Conservation (phyloP, 176 grass and related monocot genomes). For the Sorghum bicolor region DNA sequence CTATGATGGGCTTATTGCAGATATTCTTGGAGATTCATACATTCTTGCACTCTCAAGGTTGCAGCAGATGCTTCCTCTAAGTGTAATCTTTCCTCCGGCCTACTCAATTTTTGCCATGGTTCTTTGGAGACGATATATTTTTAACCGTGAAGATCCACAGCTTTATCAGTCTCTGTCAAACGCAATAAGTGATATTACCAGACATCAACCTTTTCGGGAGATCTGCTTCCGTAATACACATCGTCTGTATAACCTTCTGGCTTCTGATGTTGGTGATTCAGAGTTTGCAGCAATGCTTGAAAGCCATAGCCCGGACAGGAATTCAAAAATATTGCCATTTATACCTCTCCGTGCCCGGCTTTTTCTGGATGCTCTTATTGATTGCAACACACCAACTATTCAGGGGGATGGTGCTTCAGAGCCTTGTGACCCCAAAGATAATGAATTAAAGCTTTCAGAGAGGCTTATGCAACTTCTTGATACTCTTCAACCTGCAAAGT, state of each 20-base stretch:
- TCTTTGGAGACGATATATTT: constrained; percentile 83
- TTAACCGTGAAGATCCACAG: constrained; percentile 76
- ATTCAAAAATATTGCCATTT: constrained; percentile 73
- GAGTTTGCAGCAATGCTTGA: constrained; percentile 91
- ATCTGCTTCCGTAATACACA: constrained; percentile 82
- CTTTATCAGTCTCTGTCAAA: constrained; percentile 65
- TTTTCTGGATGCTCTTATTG: constrained; percentile 85
- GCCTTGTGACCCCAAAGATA: constrained; percentile 55
- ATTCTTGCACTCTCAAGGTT: constrained; percentile 86
- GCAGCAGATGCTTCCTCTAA: constrained; percentile 77
- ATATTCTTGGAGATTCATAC: constrained; percentile 91
- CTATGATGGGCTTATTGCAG: constrained; percentile 81
- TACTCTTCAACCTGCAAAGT: constrained; percentile 91
- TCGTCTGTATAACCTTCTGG: constrained; percentile 73
- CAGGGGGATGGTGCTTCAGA: constrained; percentile 70
- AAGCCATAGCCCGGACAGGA: constrained; percentile 60
- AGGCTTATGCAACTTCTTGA: constrained; percentile 87
- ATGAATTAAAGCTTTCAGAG: constrained; percentile 64
- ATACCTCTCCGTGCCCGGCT: constrained; percentile 84
- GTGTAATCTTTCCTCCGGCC: constrained; percentile 65
- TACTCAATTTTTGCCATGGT: constrained; percentile 97
- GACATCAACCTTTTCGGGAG: constrained; percentile 89
- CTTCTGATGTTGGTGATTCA: constrained; percentile 81
- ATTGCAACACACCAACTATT: constrained; percentile 69
- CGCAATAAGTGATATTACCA: constrained; percentile 64